Base-by-base conservation (phyloP, 352 stramenopile genomes). In the Pilasporangium apinafurcum region DNA sequence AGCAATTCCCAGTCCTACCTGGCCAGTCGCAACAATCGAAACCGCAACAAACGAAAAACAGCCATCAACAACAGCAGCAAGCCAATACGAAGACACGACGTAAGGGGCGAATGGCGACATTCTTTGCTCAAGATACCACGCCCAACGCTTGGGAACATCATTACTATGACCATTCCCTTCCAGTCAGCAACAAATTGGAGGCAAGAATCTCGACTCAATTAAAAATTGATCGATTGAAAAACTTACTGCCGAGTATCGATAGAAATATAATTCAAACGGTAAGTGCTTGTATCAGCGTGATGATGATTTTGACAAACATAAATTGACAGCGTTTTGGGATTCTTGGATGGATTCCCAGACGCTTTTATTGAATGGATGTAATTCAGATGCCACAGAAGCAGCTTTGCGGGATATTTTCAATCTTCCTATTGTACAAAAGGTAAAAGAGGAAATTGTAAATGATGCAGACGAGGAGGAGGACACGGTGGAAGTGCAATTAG, bases 301-400 rank as follows among this genome's bases (percentile, higher is more conserved):
- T 14, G 46, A 20, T 28, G 9, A 17, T 28, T 33, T 59, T 32
- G 46, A 17, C 22, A 48, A 6, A 5, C 5, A 24, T 42, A 21
- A 31, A 33, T 51, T 27, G 63, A 16, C 40, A 22, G 10, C 29
- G 14, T 37, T 29, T 40, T 54, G 16, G n/a, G n/a, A 34, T 25
- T 39, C 10, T 24, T 54, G 22, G 2, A 22, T 37, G 30, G 27
- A 36, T 26, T 37, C 17, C 33, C 51, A 88, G 76, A 83, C 72
- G 16, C 84, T 86, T 28, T 74, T 72, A 44, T 36, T 88, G 8
- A 88, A 88, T 47, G 62, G 62, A 14, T 67, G 62, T 36, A 88
- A 64, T 40, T 86, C 68, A 10, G 69, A 79, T 39, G 70, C 68
- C 14, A 86, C 76, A 0, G 76, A 88, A 41, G 76, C 70, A 5